Base-by-base conservation (phyloP, 2,329 filamentous ascomycete species). In the Fonsecaea nubica region DNA sequence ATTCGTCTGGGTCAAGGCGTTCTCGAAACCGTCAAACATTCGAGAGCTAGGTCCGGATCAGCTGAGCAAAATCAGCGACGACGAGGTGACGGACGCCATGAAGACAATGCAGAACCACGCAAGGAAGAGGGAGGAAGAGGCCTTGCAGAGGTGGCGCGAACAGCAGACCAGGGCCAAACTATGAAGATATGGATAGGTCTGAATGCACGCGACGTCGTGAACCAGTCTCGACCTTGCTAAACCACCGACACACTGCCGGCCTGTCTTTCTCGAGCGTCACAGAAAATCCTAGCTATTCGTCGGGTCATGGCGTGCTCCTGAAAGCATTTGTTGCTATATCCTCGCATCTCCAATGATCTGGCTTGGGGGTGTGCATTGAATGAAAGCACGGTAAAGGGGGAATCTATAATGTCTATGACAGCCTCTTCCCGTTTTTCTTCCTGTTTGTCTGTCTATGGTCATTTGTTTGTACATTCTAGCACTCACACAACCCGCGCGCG, bases 161-260 rank as follows among this genome's bases (percentile, higher is more conserved):
- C 75, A 63, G 48, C 58, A 64, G 38, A 55, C 62, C 13, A 69
- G 66, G 58, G 74, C 78, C n/a, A 75, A 72, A 38, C 63, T 79
- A 59, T 79, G 66, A 75, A 15, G 15, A 10, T 25, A 21, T 57
- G 45, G 25, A 10, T 9, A 13, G 9, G 10, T 30, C n/a, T 42
- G 15, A 5, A 4, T 67, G 18, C 3, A 56, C 33, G 13, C 59
- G 45, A 10, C 59, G 59, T 32, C 65, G 63, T 25, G 65, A 67
- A 3, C 59, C 63, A 32, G 80, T 81, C 73, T 86, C 80, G 56
- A 86, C 77, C 15, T 85, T 82, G 56, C 82, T 78, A 87, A 89
- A 91, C 90, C 89, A 92, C 0, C 89, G 90, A 77, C 87, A 90
- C n/a, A 81, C 82, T 0, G 77, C 76, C 1, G 89, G 87, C 7